Conservation (phyloP, 2,329 filamentous ascomycete species). For the Bipolaris victoriae region DNA sequence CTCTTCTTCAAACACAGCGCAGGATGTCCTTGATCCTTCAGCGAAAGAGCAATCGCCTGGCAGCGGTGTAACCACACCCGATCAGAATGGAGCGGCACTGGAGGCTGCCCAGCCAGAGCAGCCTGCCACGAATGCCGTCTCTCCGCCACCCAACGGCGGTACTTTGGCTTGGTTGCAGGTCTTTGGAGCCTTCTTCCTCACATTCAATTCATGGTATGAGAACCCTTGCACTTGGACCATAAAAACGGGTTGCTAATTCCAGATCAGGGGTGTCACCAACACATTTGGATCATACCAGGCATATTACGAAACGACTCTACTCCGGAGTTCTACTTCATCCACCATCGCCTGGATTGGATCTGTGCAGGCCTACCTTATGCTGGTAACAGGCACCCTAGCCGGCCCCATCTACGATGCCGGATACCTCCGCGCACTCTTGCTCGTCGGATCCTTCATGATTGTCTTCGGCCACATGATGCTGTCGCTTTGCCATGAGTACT, state of each 20-base stretch:
- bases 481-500: constrained; percentile 55
- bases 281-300: constrained; percentile 58
- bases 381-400: constrained; percentile 54
- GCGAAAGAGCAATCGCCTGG: constrained; percentile 14
- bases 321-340: constrained; percentile 49
- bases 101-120: constrained; percentile 28
- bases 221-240: background rate
- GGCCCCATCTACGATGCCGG: constrained; percentile 59
- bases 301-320: constrained; percentile 54
- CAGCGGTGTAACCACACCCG: constrained; percentile 20
- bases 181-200: constrained; percentile 54
- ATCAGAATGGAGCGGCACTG: constrained; percentile 8
- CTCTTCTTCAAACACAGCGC: constrained; percentile 16
- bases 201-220: constrained; percentile 54
- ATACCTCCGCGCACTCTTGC: constrained; percentile 54
- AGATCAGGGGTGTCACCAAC: constrained; percentile 48
- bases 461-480: constrained; percentile 61
- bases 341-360: constrained; percentile 59
- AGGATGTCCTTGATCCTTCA: constrained; percentile 11
- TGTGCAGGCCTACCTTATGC: constrained; percentile 56
- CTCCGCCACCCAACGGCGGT: constrained; percentile 55
- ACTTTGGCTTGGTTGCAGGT: constrained; percentile 57
- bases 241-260: background rate
- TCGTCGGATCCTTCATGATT: constrained; percentile 53
- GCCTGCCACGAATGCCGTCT: constrained; percentile 50